Percentiles rank a stretch among this genome's conserved stretches.
Evolutionary conservation across 768 basidiomycete species (phyloP).

Genomic region (Stropharia rugosoannulata): DNA sequence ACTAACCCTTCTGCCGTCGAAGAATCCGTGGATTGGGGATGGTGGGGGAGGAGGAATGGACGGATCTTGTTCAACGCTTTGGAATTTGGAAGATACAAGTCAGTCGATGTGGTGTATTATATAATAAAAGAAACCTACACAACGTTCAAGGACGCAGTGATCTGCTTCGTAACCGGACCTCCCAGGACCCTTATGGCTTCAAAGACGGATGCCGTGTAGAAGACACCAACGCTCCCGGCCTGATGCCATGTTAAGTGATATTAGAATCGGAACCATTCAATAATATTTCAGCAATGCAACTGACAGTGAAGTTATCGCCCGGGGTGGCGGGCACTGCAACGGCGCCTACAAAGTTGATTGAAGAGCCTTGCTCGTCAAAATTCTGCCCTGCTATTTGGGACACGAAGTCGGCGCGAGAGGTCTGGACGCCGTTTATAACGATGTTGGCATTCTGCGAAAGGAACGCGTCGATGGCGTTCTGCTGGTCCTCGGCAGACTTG

Average conservation of each 20-base stretch:
- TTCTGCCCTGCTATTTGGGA: slow-evolving; percentile 28
- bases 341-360: slow-evolving; percentile 20
- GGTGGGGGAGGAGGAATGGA: slow-evolving; percentile 14
- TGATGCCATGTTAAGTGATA: not conserved
- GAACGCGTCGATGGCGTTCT: slow-evolving; percentile 38
- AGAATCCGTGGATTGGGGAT: slow-evolving; percentile 16
- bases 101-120: not conserved
- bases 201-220: slow-evolving; percentile 32
- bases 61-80: slow-evolving; percentile 19
- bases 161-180: slow-evolving; percentile 25
- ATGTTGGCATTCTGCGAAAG: slow-evolving; percentile 34
- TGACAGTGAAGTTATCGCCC: not conserved
- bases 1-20: slow-evolving; percentile 18
- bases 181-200: slow-evolving; percentile 32
- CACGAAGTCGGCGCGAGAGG: slow-evolving; percentile 41
- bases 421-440: slow-evolving; percentile 38
- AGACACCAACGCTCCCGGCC: slow-evolving; percentile 28
- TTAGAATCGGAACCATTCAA: too few species aligned
- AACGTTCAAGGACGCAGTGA: slow-evolving; percentile 36
- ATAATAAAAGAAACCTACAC: slow-evolving; percentile 24
- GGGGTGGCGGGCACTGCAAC: slow-evolving; percentile 8
- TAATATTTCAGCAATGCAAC: not conserved
- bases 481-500: slow-evolving; percentile 31
- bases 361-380: slow-evolving; percentile 28
- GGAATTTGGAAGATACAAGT: not conserved